Evolutionary conservation across 2,329 filamentous ascomycete species (phyloP).

Genomic region (Huntiella moniliformis): DNA sequence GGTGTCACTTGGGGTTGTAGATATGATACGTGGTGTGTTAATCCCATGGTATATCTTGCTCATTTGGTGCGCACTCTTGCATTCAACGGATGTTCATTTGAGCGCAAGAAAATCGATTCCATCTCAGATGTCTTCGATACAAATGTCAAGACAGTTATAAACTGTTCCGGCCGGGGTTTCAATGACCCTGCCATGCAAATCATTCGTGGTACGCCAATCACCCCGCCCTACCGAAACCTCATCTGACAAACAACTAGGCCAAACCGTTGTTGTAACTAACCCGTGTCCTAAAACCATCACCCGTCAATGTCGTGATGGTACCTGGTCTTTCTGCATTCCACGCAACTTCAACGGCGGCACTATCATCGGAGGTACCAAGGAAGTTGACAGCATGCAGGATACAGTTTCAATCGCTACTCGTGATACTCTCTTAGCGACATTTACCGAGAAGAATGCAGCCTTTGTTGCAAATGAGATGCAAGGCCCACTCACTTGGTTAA

Average conservation of each 20-base stretch:
- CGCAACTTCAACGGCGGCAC: conserved; percentile 43
- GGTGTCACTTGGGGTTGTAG: conserved; percentile 28
- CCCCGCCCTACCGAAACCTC: not conserved
- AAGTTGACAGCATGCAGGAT: conserved; percentile 35
- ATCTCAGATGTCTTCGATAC: not conserved
- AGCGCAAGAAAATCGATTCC: too few relatives aligned
- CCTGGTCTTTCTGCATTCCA: conserved; percentile 44
- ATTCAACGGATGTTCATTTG: too few relatives aligned
- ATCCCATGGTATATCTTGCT: conserved; percentile 33
- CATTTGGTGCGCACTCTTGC: conserved; percentile 23
- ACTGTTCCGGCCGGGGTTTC: conserved; percentile 28
- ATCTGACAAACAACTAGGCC: conserved; percentile 17
- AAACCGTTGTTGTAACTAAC: conserved; percentile 28
- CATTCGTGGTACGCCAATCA: conserved; percentile 20
- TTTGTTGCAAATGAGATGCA: conserved; percentile 16
- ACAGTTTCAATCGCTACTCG: conserved; percentile 29
- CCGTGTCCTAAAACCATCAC: conserved; percentile 29
- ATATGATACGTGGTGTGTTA: conserved; percentile 36
- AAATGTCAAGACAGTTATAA: conserved; percentile 22
- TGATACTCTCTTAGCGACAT: conserved; percentile 24
- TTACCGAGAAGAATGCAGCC: conserved; percentile 20
- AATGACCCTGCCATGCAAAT: conserved; percentile 24
- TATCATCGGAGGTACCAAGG: conserved; percentile 47
- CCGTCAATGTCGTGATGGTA: conserved; percentile 41
- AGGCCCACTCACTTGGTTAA: conserved; percentile 19